Evolutionary conservation across 768 basidiomycete genomes (phyloP), one percentile per base, ranked within the genome.

Genomic region (Lyophyllum decastes): DNA sequence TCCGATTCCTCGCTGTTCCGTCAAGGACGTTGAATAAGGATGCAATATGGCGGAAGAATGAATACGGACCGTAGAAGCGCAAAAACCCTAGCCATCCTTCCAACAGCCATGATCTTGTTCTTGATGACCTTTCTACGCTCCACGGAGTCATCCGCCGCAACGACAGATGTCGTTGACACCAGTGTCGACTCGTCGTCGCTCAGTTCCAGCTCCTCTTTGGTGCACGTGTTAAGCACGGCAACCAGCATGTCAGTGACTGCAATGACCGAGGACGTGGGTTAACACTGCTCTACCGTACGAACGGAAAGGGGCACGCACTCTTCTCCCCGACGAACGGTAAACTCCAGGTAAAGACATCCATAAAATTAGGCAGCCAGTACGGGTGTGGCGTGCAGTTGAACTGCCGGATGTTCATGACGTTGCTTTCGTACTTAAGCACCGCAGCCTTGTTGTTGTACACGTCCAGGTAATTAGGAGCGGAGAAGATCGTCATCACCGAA

Each of bases 401-500:
- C 70, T 98, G 96, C 45, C 95, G 86, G 66, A 98, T 98, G 73
- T 97, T 98, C 88, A 98, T 92, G 54, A 96, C 95, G 68, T 99
- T 99, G 72, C 92, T 94, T 76, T 98, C 97, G 68, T 98, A 98
- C 76, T 98, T 98, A 68, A 99, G 85, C 21, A 99, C 95, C 0
- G 97, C 97, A 1, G 95, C 97, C 75, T 98, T 98, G 78, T 99
- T 99, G 75, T 96, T 94, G 75, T 98, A 98, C 19, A 98, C 94
- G 67, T 98, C 97, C 57, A 98, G 88, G 69, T 98, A 98, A 71
- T 98, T 95, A 41, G 97, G 97, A 8, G 95, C 95, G 16, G 93
- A 95, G 77, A 99, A 99, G 67, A 99, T 95, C n/a, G 96, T 98
- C 95, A 99, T 98, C 57, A 99, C 95, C 16, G 95, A 96, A 17